Conservation (phyloP, 371 early-diverging fungal genomes). For the Phascolomyces articulosus region DNA sequence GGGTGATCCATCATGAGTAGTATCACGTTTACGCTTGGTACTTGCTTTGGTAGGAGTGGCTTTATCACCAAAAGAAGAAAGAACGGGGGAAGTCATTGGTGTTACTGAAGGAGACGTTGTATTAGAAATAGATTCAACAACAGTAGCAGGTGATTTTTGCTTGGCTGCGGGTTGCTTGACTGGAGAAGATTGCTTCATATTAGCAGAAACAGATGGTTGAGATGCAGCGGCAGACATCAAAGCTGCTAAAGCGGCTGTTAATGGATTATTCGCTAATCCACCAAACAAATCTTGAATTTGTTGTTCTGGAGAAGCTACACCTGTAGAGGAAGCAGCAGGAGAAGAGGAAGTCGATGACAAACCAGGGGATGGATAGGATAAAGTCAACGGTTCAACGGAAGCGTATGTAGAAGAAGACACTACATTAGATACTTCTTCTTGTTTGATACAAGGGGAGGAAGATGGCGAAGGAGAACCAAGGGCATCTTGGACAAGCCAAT, state of each 20-base stretch:
- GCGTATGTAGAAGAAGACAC: neutral
- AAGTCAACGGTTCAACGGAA: neutral
- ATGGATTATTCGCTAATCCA: slow-evolving; percentile 3
- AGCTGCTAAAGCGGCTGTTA: slow-evolving; percentile 8
- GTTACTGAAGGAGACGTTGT: neutral
- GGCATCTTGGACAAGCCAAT: slow-evolving; percentile 19
- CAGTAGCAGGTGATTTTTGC: neutral
- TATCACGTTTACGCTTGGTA: slow-evolving; percentile 5
- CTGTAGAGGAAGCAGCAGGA: neutral
- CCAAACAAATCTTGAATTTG: slow-evolving; percentile 4
- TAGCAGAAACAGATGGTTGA: neutral
- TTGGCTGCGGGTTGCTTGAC: neutral
- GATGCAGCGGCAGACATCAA: slow-evolving; percentile 2
- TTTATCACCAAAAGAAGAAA: too few species aligned
- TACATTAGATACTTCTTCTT: neutral
- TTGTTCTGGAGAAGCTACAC: neutral
- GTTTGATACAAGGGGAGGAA: neutral
- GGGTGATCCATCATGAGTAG: neutral
- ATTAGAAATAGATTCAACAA: neutral
- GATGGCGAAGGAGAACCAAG: slow-evolving; percentile 6
- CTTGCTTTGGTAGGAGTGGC: neutral
- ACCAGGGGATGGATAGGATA: slow-evolving; percentile 1
- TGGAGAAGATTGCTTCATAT: neutral
- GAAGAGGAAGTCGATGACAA: slow-evolving; percentile 2
- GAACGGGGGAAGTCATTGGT: too few species aligned